A percentile compares a stretch with the other conserved stretches of the same genome.
These are phyloP conservation scores for Pseudogymnoascus sp. DNA, from an alignment of 2,329 filamentous ascomycete species.

Conservation along the genomic window DNA sequence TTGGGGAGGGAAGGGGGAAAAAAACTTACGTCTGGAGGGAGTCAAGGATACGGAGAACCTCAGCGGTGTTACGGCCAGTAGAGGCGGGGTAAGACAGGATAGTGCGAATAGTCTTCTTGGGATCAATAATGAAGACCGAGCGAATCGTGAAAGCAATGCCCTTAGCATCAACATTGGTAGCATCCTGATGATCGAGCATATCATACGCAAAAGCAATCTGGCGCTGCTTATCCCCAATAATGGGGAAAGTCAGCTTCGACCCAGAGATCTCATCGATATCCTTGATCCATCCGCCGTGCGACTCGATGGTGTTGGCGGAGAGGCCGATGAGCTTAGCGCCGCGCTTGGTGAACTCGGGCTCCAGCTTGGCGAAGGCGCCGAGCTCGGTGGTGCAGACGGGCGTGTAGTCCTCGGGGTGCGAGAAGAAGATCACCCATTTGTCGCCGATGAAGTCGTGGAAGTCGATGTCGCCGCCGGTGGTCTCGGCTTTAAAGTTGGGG, in stretches of 20 bases:
- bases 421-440: conserved; percentile 77
- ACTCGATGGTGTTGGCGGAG: conserved; percentile 74
- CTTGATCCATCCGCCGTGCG: conserved; percentile 82
- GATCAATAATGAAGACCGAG: conserved; percentile 90
- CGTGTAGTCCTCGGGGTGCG: conserved; percentile 83
- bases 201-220: conserved; percentile 69
- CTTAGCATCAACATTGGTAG: conserved; percentile 72
- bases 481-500: conserved; percentile 78
- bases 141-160: conserved; percentile 89
- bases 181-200: conserved; percentile 77
- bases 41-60: conserved; percentile 70
- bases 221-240: conserved; percentile 73
- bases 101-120: conserved; percentile 83
- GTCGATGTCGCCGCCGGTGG: conserved; percentile 67
- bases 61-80: conserved; percentile 73
- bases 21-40: conserved; percentile 14
- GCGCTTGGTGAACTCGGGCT: conserved; percentile 78
- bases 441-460: conserved; percentile 75
- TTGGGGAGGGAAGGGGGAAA: background rate
- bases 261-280: conserved; percentile 76
- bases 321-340: conserved; percentile 87
- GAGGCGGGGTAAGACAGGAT: conserved; percentile 90
- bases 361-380: conserved; percentile 82
- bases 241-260: conserved; percentile 63
- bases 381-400: conserved; percentile 95